Conservation (phyloP, 2,329 filamentous ascomycete species). For the Conoideocrella luteorostrata region DNA sequence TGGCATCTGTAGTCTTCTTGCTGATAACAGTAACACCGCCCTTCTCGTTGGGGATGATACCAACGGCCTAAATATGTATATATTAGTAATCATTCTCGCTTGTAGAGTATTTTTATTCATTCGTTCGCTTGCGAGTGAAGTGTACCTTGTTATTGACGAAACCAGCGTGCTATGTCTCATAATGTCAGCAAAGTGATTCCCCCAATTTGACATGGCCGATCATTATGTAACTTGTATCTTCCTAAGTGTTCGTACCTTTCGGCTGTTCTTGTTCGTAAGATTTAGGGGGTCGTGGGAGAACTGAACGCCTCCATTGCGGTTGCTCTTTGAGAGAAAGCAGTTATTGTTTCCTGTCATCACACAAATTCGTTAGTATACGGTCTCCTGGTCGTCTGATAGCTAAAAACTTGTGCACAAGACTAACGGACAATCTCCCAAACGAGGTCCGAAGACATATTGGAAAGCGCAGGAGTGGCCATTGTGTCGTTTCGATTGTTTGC, state of each 20-base stretch:
- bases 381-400: neutral
- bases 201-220: neutral
- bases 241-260: too few relatives aligned
- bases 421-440: constrained; percentile 93
- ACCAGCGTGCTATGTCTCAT: constrained; percentile 66
- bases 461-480: constrained; percentile 50
- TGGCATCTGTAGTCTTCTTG: constrained; percentile 71
- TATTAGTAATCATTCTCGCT: constrained; percentile 12
- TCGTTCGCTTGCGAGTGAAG: neutral
- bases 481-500: constrained; percentile 35
- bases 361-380: neutral
- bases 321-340: constrained; percentile 88
- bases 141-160: constrained; percentile 89
- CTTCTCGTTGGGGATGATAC: constrained; percentile 68
- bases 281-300: constrained; percentile 95
- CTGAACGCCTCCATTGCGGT: constrained; percentile 68
- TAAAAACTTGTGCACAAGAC: constrained; percentile 42
- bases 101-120: constrained; percentile 1
- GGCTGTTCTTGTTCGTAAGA: constrained; percentile 82
- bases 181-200: constrained; percentile 28
- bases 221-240: too few relatives aligned
- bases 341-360: constrained; percentile 66
- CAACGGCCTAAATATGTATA: constrained; percentile 60
- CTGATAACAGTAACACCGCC: constrained; percentile 73
- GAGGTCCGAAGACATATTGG: constrained; percentile 82